phyloP scores from a whole-genome alignment of 108 stramenopile genomes.

The Cyclotella sp. region DNA sequence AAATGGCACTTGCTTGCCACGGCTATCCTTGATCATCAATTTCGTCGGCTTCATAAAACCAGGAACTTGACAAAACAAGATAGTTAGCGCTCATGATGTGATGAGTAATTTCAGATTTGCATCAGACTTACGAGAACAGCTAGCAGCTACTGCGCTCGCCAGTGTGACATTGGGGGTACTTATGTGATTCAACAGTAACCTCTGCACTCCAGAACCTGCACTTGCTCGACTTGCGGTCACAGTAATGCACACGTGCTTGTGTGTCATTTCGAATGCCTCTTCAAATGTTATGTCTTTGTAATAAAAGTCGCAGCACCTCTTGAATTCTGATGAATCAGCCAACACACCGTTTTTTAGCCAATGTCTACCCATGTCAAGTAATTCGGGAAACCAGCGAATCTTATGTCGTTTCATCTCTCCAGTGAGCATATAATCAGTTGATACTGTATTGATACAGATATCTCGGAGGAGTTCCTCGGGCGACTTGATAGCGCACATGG shows the following conservation, averaged over 20 bases:
- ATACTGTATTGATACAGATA: slow-evolving; percentile 82
- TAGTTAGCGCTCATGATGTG: background rate
- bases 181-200: slow-evolving; percentile 92
- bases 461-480: slow-evolving; percentile 78
- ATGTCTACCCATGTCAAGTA: slow-evolving; percentile 76
- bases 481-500: slow-evolving; percentile 86
- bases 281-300: slow-evolving; percentile 88
- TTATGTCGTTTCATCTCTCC: slow-evolving; percentile 85
- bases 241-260: slow-evolving; percentile 93
- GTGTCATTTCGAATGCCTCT: slow-evolving; percentile 91
- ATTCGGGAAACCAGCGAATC: slow-evolving; percentile 89
- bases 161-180: slow-evolving; percentile 93
- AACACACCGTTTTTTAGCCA: slow-evolving; percentile 83
- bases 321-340: slow-evolving; percentile 79
- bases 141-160: slow-evolving; percentile 88
- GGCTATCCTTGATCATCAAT: slow-evolving; percentile 81
- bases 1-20: slow-evolving; percentile 84
- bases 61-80: slow-evolving; percentile 50
- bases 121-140: slow-evolving; percentile 65
- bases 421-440: slow-evolving; percentile 79
- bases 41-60: slow-evolving; percentile 92
- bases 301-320: slow-evolving; percentile 88
- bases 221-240: slow-evolving; percentile 86
- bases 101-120: background rate
- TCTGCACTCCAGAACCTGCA: slow-evolving; percentile 76